phyloP scores from a whole-genome alignment of 805 yeast species.

The Clavispora asparagi region DNA sequence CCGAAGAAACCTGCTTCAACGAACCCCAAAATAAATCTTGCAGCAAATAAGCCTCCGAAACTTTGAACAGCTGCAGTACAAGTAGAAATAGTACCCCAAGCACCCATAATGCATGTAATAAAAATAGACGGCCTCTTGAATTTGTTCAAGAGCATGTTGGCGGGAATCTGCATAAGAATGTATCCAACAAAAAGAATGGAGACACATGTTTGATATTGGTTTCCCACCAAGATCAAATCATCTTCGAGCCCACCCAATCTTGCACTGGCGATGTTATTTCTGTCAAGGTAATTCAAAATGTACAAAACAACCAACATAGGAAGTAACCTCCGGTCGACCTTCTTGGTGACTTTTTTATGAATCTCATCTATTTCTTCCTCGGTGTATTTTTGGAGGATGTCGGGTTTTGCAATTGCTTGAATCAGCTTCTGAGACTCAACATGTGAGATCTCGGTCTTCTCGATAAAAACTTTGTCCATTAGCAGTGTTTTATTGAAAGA shows the following conservation, averaged over 20 bases:
- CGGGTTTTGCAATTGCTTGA: slow-evolving; percentile 19
- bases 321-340: slow-evolving; percentile 44
- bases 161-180: slow-evolving; percentile 44
- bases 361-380: slow-evolving; percentile 41
- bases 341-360: slow-evolving; percentile 40
- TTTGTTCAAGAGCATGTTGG: slow-evolving; percentile 42
- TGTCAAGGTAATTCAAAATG: slow-evolving; percentile 47
- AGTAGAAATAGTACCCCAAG: slow-evolving; percentile 47
- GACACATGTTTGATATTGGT: slow-evolving; percentile 45
- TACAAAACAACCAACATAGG: slow-evolving; percentile 48
- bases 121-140: slow-evolving; percentile 48
- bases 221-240: slow-evolving; percentile 38
- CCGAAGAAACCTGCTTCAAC: slow-evolving; percentile 44
- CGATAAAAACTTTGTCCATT: neutral
- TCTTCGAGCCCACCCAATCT: slow-evolving; percentile 45
- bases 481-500: neutral
- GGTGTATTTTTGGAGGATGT: slow-evolving; percentile 23
- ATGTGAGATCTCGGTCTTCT: slow-evolving; percentile 7
- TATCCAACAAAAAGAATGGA: slow-evolving; percentile 50
- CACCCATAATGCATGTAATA: slow-evolving; percentile 44
- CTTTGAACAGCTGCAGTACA: slow-evolving; percentile 43
- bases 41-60: slow-evolving; percentile 40
- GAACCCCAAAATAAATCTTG: slow-evolving; percentile 45
- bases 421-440: slow-evolving; percentile 5
- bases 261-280: slow-evolving; percentile 52